phyloP scores from a whole-genome alignment of 202 grass and related monocot genomes.

The Musa balbisiana region DNA sequence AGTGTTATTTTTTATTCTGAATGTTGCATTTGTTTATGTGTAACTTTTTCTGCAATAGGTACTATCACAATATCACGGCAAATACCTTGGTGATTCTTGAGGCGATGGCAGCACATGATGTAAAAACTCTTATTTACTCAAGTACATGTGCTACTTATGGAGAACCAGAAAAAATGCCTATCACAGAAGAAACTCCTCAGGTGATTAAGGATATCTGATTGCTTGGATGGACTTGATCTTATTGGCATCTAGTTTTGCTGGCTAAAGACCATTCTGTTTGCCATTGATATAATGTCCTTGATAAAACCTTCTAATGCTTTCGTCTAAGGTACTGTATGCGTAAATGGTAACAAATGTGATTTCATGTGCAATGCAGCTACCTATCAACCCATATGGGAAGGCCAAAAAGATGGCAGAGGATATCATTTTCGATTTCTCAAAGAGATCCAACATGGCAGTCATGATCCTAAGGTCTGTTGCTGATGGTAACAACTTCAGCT shows the following conservation, averaged over 20 bases:
- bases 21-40: constrained; percentile 1
- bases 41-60: constrained; percentile 41
- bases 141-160: constrained; percentile 99
- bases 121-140: constrained; percentile 97
- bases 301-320: not conserved
- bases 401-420: constrained; percentile 99
- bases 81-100: constrained; percentile 91
- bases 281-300: not conserved
- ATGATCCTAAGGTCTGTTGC: constrained; percentile 87
- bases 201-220: constrained; percentile 19
- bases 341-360: not conserved
- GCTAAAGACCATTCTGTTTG: not conserved
- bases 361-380: constrained; percentile 40
- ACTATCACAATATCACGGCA: constrained; percentile 98
- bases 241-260: not conserved
- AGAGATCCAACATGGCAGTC: constrained; percentile 79
- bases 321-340: not conserved
- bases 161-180: constrained; percentile 98
- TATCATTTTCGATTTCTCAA: constrained; percentile 98
- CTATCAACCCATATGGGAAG: constrained; percentile 99
- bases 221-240: too few relatives aligned
- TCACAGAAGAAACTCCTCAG: constrained; percentile 89
- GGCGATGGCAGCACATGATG: constrained; percentile 85
- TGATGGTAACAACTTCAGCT: not conserved
- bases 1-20: not conserved